A percentile compares a stretch with the other conserved stretches of the same genome.
phyloP scores from a whole-genome alignment of 345 rosid genomes.

The Populus ilicifolia region DNA sequence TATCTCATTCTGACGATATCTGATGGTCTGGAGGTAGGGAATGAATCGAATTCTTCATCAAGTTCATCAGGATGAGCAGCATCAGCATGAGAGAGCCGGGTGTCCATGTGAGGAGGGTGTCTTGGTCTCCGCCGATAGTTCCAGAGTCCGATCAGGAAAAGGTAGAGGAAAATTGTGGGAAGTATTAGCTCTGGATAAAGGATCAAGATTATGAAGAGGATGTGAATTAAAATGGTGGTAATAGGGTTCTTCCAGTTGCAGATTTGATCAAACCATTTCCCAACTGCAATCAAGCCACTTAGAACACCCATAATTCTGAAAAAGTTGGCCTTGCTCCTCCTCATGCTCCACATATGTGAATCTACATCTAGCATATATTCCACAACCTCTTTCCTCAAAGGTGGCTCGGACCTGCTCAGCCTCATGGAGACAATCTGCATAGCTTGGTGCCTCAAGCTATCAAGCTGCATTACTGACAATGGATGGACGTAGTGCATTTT shows the following conservation, averaged over 20 bases:
- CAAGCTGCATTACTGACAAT: conserved; percentile 28
- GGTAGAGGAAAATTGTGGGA: conserved; percentile 30
- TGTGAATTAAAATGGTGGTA: conserved; percentile 29
- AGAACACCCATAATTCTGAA: conserved; percentile 31
- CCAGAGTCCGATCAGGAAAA: conserved; percentile 28
- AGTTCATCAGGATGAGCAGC: conserved; percentile 29
- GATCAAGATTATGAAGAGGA: conserved; percentile 26
- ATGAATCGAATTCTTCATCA: conserved; percentile 27
- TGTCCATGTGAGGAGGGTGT: conserved; percentile 32
- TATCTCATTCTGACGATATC: conserved; percentile 26
- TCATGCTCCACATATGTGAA: conserved; percentile 37
- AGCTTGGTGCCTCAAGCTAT: conserved; percentile 32
- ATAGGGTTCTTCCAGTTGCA: conserved; percentile 34
- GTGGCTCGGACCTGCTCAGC: conserved; percentile 30
- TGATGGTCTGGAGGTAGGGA: conserved; percentile 25
- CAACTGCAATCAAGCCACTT: conserved; percentile 19
- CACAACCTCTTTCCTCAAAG: conserved; percentile 27
- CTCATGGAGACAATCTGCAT: conserved; percentile 29
- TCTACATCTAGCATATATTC: conserved; percentile 34
- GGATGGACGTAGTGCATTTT: conserved; percentile 38
- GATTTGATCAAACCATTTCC: conserved; percentile 33
- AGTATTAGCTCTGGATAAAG: conserved; percentile 31
- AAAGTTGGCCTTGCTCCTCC: conserved; percentile 34
- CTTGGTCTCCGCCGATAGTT: conserved; percentile 28
- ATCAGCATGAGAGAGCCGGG: conserved; percentile 25